phyloP scores from a whole-genome alignment of 257 asterid genomes.

The Nicotiana obtusifolia region DNA sequence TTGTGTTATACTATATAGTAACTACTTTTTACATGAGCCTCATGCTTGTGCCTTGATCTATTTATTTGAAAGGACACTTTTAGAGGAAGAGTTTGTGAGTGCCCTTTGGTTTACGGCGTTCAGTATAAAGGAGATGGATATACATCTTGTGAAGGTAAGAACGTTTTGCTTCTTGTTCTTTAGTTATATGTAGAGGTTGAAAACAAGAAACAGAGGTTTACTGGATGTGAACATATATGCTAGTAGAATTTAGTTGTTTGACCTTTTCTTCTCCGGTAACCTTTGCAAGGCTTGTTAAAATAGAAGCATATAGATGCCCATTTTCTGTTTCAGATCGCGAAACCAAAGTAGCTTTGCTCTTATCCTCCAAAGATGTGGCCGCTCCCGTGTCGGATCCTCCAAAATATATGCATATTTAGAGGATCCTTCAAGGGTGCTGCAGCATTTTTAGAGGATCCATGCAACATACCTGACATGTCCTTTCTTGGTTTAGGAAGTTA shows the following conservation, averaged over 20 bases:
- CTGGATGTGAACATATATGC: not conserved
- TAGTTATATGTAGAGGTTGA: not conserved
- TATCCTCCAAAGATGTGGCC: not conserved
- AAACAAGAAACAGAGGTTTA: not conserved
- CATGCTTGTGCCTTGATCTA: not conserved
- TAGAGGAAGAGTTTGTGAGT: slow-evolving; percentile 87
- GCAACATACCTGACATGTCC: not conserved
- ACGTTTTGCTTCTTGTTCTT: not conserved
- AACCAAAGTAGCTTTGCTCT: not conserved
- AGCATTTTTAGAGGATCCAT: not conserved
- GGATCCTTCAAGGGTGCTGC: not conserved
- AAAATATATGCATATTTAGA: not conserved
- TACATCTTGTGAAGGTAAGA: slow-evolving; percentile 58
- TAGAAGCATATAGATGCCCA: not conserved
- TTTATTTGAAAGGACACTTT: slow-evolving; percentile 59
- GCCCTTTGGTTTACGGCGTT: slow-evolving; percentile 67
- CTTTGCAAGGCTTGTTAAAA: not conserved
- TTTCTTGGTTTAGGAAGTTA: not conserved
- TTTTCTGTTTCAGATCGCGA: not conserved
- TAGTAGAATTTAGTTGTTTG: not conserved
- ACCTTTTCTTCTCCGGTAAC: too few species aligned
- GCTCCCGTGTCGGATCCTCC: not conserved
- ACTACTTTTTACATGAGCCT: not conserved
- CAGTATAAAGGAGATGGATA: slow-evolving; percentile 88
- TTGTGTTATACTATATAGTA: not conserved